Conservation (phyloP, 371 early-diverging fungal genomes). For the Phascolomyces articulosus region DNA sequence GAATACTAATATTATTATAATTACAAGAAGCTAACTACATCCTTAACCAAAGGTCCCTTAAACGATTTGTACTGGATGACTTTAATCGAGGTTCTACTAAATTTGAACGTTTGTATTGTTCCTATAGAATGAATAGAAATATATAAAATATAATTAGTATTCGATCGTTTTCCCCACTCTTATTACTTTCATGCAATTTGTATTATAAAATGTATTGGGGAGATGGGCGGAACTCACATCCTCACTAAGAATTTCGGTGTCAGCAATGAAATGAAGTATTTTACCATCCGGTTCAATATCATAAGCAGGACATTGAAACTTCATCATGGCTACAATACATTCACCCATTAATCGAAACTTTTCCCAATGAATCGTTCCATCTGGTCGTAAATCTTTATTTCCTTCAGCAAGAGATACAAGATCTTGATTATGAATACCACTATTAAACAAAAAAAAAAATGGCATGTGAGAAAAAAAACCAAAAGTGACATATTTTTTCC, state of each 20-base stretch:
- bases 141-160: too few species aligned
- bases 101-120: slow-evolving; percentile 13
- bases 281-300: slow-evolving; percentile 23
- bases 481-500: too few species aligned
- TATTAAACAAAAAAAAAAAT: slow-evolving; percentile 11
- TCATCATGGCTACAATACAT: slow-evolving; percentile 49
- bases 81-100: slow-evolving; percentile 21
- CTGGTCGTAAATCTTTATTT: slow-evolving; percentile 59
- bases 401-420: slow-evolving; percentile 60
- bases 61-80: slow-evolving; percentile 22
- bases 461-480: neutral
- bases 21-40: slow-evolving; percentile 5
- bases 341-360: slow-evolving; percentile 65
- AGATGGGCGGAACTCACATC: slow-evolving; percentile 13
- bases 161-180: too few species aligned
- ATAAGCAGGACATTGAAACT: slow-evolving; percentile 46
- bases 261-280: slow-evolving; percentile 23
- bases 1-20: neutral
- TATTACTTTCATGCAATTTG: neutral
- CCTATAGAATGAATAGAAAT: too few species aligned
- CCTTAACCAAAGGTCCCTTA: slow-evolving; percentile 22
- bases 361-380: slow-evolving; percentile 64
- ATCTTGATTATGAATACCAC: slow-evolving; percentile 63
- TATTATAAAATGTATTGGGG: neutral
- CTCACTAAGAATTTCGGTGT: slow-evolving; percentile 24